phyloP scores from a whole-genome alignment of 2,329 filamentous ascomycete species.

The Fusarium compactum region DNA sequence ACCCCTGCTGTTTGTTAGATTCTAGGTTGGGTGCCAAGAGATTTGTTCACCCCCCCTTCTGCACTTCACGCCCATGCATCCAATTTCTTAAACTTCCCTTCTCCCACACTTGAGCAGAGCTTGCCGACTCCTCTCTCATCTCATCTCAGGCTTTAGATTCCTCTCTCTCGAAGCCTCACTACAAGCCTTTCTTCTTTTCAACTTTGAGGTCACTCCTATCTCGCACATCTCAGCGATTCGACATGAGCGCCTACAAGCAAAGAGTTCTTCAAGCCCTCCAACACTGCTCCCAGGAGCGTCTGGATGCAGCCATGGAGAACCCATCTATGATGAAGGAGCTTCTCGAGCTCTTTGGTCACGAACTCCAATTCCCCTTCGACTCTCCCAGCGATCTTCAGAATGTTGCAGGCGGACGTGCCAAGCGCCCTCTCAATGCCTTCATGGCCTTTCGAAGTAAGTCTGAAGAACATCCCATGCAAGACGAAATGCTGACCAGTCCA shows the following conservation, averaged over 20 bases:
- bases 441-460: conserved; percentile 51
- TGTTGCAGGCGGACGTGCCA: conserved; percentile 18
- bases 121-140: not conserved
- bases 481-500: conserved; percentile 11
- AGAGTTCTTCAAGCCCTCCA: not conserved
- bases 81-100: not conserved
- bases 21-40: not conserved
- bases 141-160: not conserved
- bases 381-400: not conserved
- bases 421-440: conserved; percentile 50
- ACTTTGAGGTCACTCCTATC: not conserved
- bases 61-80: conserved; percentile 1
- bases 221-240: not conserved
- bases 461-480: not conserved
- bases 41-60: conserved; percentile 5
- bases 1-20: conserved; percentile 4
- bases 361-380: not conserved
- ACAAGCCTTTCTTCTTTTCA: not conserved
- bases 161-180: not conserved
- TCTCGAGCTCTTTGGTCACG: conserved; percentile 10
- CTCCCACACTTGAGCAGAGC: not conserved
- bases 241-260: not conserved
- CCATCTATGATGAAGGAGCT: not conserved
- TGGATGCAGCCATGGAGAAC: not conserved
- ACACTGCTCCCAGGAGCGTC: not conserved